Evolutionary conservation across 2,329 filamentous ascomycete species (phyloP).

Genomic region (Ophiostoma sp.): DNA sequence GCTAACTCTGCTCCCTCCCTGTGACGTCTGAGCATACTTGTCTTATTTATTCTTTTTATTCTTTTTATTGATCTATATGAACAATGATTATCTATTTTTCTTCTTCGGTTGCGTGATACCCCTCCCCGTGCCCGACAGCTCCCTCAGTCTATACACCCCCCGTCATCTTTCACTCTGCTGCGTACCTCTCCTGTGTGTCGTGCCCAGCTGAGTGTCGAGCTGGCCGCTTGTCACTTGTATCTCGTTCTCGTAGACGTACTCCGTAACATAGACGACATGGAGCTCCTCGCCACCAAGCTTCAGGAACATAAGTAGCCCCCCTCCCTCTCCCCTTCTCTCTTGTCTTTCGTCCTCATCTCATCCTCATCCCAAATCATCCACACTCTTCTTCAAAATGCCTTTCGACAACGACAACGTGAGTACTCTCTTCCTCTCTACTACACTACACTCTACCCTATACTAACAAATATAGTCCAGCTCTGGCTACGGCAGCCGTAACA

Average conservation of each 20-base stretch:
- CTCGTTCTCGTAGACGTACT: not conserved
- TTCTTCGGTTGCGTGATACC: not conserved
- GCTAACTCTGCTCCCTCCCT: not conserved
- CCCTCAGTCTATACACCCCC: not conserved
- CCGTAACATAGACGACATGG: not conserved
- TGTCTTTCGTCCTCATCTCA: not conserved
- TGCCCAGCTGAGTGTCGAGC: not conserved
- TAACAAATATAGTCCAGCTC: conserved; percentile 23
- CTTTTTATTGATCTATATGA: not conserved
- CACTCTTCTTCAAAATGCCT: conserved; percentile 24
- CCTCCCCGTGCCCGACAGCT: not conserved
- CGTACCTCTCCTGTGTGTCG: not conserved
- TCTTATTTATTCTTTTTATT: not conserved
- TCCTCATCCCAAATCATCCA: not conserved
- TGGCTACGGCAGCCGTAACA: conserved; percentile 24
- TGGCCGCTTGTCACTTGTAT: not conserved
- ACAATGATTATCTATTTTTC: not conserved
- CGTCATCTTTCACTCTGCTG: conserved; percentile 7
- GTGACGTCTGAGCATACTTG: not conserved
- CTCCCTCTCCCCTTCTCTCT: not conserved
- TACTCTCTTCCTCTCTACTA: conserved; percentile 28
- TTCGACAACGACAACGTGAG: conserved; percentile 32
- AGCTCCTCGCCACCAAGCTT: conserved; percentile 17
- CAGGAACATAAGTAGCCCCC: conserved; percentile 18
- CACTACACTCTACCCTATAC: not conserved